Evolutionary conservation across 257 asterid species (phyloP).

Genomic region (Solanum pimpinellifolium): DNA sequence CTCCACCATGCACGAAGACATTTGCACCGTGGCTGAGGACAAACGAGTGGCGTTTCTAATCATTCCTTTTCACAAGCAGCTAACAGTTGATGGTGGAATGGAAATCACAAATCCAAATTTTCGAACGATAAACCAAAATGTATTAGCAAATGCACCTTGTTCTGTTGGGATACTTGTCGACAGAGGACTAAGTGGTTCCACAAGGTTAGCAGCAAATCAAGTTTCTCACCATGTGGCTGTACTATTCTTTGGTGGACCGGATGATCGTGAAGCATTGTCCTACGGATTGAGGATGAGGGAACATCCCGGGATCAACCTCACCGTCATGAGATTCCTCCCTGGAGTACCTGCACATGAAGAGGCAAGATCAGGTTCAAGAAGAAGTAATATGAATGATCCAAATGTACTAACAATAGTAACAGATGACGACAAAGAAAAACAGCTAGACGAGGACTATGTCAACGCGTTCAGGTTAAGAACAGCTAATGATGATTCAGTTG

Average conservation of each 20-base stretch:
- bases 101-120: conserved; percentile 70
- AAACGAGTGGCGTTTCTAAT: conserved; percentile 61
- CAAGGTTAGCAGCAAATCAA: conserved; percentile 28
- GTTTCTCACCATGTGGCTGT: conserved; percentile 50
- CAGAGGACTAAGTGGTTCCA: conserved; percentile 70
- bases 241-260: conserved; percentile 78
- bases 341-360: conserved; percentile 20
- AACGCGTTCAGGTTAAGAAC: conserved; percentile 47
- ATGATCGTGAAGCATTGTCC: conserved; percentile 77
- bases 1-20: conserved; percentile 92
- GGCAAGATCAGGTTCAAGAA: not conserved
- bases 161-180: conserved; percentile 87
- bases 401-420: conserved; percentile 25
- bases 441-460: conserved; percentile 48
- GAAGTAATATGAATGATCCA: conserved; percentile 3
- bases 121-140: conserved; percentile 65
- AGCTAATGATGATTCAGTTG: conserved; percentile 25
- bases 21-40: conserved; percentile 76
- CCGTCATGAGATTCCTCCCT: conserved; percentile 48
- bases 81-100: conserved; percentile 95
- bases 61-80: conserved; percentile 86
- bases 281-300: conserved; percentile 71
- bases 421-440: conserved; percentile 37
- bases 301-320: conserved; percentile 47
- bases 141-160: conserved; percentile 75